These are phyloP conservation scores for Alternaria sp. DNA, from an alignment of 2,329 filamentous ascomycete genomes.

Conservation along the genomic window DNA sequence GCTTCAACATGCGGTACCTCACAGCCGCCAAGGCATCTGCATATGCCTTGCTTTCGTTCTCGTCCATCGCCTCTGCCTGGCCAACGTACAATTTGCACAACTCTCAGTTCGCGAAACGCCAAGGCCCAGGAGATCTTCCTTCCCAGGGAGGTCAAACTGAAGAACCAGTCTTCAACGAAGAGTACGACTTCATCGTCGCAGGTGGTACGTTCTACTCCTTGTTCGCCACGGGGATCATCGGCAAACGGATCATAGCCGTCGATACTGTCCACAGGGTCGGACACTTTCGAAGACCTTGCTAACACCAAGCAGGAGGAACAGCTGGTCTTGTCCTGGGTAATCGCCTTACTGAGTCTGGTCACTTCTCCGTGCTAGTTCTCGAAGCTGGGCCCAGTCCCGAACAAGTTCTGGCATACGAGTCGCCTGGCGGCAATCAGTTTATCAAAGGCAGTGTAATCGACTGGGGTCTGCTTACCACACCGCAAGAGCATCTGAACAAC, in stretches of 20 bases:
- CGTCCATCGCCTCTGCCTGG: slow-evolving; percentile 16
- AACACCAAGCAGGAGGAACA: slow-evolving; percentile 22
- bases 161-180: slow-evolving; percentile 19
- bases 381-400: slow-evolving; percentile 41
- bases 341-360: slow-evolving; percentile 30
- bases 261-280: neutral
- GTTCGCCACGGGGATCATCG: too few relatives aligned
- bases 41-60: slow-evolving; percentile 10
- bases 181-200: slow-evolving; percentile 27
- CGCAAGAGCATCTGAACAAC: slow-evolving; percentile 26
- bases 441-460: slow-evolving; percentile 37
- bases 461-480: slow-evolving; percentile 38
- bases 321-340: slow-evolving; percentile 36
- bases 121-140: slow-evolving; percentile 11
- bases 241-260: fast-evolving
- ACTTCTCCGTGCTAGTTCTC: slow-evolving; percentile 38
- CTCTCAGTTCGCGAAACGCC: slow-evolving; percentile 18
- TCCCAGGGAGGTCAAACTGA: slow-evolving; percentile 6
- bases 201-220: slow-evolving; percentile 15
- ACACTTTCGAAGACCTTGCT: neutral
- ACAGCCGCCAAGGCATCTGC: slow-evolving; percentile 6
- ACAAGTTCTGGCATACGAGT: slow-evolving; percentile 38
- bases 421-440: slow-evolving; percentile 37
- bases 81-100: slow-evolving; percentile 22
- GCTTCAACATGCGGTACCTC: slow-evolving; percentile 4